Percentiles rank a stretch among this genome's conserved stretches.
Evolutionary conservation across 2,329 filamentous ascomycete genomes (phyloP).

Genomic region (Zymoseptoria ardabiliae): DNA sequence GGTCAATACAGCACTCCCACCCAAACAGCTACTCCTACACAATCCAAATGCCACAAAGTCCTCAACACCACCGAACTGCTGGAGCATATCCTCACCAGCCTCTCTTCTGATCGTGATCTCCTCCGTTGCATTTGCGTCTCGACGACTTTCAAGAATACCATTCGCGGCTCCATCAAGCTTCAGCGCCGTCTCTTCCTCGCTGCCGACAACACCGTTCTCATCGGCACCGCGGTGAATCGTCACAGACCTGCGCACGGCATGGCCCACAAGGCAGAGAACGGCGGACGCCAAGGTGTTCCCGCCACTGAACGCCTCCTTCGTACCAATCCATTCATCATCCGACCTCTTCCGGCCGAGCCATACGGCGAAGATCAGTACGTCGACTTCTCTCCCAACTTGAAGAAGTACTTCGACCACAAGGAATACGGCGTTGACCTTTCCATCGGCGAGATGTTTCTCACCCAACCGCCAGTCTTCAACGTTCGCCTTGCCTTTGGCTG

Average conservation of each 20-base stretch:
- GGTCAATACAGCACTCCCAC: too few species aligned
- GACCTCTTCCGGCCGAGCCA: too few species aligned
- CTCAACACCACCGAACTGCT: not conserved
- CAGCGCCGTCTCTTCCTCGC: not conserved
- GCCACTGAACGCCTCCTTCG: not conserved
- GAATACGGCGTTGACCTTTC: too few species aligned
- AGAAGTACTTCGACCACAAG: too few species aligned
- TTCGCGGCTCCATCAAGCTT: not conserved
- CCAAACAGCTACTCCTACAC: not conserved
- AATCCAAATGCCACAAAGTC: not conserved
- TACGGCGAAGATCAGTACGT: too few species aligned
- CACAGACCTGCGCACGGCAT: too few species aligned
- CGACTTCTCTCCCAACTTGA: too few species aligned
- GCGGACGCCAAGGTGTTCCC: not conserved
- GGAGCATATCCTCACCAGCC: not conserved
- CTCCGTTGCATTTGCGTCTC: not conserved
- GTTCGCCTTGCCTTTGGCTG: too few species aligned
- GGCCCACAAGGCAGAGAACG: not conserved
- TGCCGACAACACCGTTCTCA: not conserved
- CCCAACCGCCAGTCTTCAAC: too few species aligned
- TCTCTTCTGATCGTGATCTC: too few species aligned
- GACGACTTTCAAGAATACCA: not conserved
- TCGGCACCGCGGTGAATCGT: not conserved
- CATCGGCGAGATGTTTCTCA: too few species aligned
- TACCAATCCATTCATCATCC: not conserved